A percentile compares a stretch with the other conserved stretches of the same genome.
phyloP scores from a whole-genome alignment of 345 rosid genomes.

The Hibiscus tridactylites region DNA sequence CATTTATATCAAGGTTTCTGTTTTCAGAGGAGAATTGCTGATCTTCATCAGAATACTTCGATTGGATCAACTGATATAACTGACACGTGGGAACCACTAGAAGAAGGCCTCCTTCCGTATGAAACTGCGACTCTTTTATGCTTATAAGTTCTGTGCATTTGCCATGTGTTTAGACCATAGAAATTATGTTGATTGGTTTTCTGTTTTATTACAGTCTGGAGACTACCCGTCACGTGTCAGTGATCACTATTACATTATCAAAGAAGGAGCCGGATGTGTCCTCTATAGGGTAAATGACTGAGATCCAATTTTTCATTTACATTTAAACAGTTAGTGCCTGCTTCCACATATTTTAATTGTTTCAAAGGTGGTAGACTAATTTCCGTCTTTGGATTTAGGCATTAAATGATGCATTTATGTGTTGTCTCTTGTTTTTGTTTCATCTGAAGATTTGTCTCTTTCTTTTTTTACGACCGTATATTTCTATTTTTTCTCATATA shows the following conservation, averaged over 20 bases:
- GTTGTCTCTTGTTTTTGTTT: background rate
- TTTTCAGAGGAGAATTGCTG: constrained; percentile 72
- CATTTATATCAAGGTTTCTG: constrained; percentile 3
- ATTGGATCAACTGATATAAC: constrained; percentile 81
- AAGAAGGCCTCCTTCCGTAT: constrained; percentile 79
- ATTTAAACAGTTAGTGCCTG: background rate
- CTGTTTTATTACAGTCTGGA: constrained; percentile 19
- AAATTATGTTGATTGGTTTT: background rate
- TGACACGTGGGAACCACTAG: constrained; percentile 85
- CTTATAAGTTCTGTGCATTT: background rate
- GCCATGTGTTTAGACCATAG: background rate
- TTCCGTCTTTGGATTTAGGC: background rate
- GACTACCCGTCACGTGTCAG: constrained; percentile 25
- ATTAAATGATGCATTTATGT: background rate
- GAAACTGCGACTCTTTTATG: constrained; percentile 9
- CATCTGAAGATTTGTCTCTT: background rate
- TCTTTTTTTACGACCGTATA: no score
- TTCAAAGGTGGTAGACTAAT: background rate
- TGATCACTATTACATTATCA: constrained; percentile 26
- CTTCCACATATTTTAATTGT: background rate
- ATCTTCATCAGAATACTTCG: constrained; percentile 65
- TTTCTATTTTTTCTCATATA: background rate
- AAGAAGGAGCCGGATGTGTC: constrained; percentile 27
- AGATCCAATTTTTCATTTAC: background rate
- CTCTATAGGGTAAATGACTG: constrained; percentile 25